phyloP scores from a whole-genome alignment of 345 rosid genomes.

The Psidium guajava region DNA sequence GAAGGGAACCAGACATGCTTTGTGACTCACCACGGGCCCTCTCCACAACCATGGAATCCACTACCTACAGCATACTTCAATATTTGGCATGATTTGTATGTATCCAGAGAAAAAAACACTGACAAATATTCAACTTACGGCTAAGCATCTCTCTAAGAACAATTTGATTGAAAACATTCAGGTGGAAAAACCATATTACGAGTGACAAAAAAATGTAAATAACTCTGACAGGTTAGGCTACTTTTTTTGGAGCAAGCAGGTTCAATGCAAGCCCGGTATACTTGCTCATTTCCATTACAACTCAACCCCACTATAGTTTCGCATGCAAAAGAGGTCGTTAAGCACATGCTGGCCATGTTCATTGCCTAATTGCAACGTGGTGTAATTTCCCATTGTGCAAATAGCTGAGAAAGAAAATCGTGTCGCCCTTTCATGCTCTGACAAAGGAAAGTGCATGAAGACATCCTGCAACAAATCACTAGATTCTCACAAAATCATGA shows the following conservation, averaged over 20 bases:
- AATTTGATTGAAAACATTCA: background rate
- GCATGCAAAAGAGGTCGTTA: background rate
- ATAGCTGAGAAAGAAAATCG: background rate
- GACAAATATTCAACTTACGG: background rate
- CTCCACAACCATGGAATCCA: conserved; percentile 98
- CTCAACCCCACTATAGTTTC: background rate
- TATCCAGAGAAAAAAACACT: background rate
- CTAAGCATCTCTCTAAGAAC: background rate
- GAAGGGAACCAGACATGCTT: conserved; percentile 82
- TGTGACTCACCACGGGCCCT: conserved; percentile 98
- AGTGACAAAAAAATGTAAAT: background rate
- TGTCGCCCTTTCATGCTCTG: background rate
- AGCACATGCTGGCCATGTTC: background rate
- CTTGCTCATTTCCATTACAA: background rate
- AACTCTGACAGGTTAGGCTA: background rate
- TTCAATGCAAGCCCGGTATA: background rate
- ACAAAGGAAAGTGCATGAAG: background rate
- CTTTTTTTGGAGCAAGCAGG: background rate
- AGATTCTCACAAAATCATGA: background rate
- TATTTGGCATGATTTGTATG: conserved; percentile 3
- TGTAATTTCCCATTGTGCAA: background rate
- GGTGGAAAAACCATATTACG: background rate
- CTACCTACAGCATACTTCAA: conserved; percentile 48
- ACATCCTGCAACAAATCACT: background rate
- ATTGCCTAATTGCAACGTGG: background rate